Evolutionary conservation across 2,329 filamentous ascomycete genomes (phyloP).

Genomic region (Aspergillus sp.): DNA sequence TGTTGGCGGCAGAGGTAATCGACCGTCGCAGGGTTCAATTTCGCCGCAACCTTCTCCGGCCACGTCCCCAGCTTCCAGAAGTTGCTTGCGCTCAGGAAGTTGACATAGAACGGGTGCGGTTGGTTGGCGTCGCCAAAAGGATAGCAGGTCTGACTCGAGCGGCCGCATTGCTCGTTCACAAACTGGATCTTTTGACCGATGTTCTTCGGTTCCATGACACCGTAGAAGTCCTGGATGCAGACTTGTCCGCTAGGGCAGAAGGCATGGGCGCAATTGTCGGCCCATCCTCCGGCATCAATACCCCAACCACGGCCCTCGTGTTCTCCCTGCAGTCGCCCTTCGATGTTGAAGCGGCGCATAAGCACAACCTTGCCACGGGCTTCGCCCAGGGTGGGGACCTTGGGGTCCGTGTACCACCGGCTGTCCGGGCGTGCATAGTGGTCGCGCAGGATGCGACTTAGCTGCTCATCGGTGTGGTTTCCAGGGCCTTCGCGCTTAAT

Average conservation of each 20-base stretch:
- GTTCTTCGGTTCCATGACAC: conserved; percentile 64
- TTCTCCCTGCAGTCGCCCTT: conserved; percentile 38
- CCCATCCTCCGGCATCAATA: conserved; percentile 61
- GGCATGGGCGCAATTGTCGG: conserved; percentile 77
- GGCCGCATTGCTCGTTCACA: conserved; percentile 65
- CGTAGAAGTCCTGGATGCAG: conserved; percentile 91
- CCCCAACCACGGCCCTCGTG: conserved; percentile 47
- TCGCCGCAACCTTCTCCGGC: conserved; percentile 84
- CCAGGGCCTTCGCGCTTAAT: conserved; percentile 88
- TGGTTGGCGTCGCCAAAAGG: conserved; percentile 37
- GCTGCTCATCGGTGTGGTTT: conserved; percentile 66
- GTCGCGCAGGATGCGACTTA: conserved; percentile 63
- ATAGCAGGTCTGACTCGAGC: conserved; percentile 50
- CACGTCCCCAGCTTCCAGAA: conserved; percentile 90
- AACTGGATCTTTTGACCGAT: conserved; percentile 74
- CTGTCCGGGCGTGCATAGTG: conserved; percentile 55
- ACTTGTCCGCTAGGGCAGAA: conserved; percentile 62
- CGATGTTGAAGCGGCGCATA: conserved; percentile 67
- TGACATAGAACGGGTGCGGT: conserved; percentile 66
- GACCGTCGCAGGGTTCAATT: conserved; percentile 70
- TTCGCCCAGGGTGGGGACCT: conserved; percentile 69
- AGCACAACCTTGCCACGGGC: conserved; percentile 76
- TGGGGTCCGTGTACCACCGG: conserved; percentile 71
- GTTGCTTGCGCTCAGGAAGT: conserved; percentile 85
- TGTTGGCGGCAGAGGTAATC: conserved; percentile 51